Evolutionary conservation across 1,284 basidiomycete species (phyloP), one percentile per base, ranked within the genome.

Genomic region (Polyporus tsugae): DNA sequence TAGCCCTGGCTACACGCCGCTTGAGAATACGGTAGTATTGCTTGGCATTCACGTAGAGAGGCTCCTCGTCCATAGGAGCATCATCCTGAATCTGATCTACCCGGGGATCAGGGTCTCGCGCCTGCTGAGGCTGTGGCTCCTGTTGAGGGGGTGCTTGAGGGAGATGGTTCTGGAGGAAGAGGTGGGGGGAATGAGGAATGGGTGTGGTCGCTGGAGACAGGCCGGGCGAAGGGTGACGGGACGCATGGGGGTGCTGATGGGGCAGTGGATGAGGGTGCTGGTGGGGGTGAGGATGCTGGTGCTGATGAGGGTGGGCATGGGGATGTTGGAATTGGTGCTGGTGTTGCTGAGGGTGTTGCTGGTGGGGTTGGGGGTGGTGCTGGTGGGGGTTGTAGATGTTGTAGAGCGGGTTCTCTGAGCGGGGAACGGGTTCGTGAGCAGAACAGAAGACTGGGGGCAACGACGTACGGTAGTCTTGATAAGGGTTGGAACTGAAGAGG

Each of bases 11-110:
- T 73, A 94, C 88, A 65, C 96, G 87, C 69, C 96, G 88, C 84
- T 98, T 98, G 78, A 98, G 87, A 78, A 98, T 98, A 75, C 97
- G 93, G 76, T 96, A 95, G 80, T 98, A 98, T 82, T 98, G 96
- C 80, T 98, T 98, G 62, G 96, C 96, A 77, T 98, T 98, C 72
- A 98, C 97, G 82, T 97, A 97, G 73, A 98, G 89, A 36, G 96
- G 96, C 78, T 98, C 96, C 75, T 98, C 95, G 82, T 97, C 96
- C 75, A 94, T 83, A 67, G 82, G 80, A 29, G 76, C 59, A 65
- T 80, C 78, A 68, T 80, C 78, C 60, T 78, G 76, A 61, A 79
- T 79, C 71, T 80, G 78, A 66, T 80, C 78, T 69, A 79, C 76
- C 57, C 76, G 70, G 10, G 70, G 74, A 10, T 79, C 78, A 7